A percentile compares a stretch with the other conserved stretches of the same genome.
These are phyloP conservation scores for Dendrobium nobile DNA, from an alignment of 106 monocot genomes.

Conservation along the genomic window DNA sequence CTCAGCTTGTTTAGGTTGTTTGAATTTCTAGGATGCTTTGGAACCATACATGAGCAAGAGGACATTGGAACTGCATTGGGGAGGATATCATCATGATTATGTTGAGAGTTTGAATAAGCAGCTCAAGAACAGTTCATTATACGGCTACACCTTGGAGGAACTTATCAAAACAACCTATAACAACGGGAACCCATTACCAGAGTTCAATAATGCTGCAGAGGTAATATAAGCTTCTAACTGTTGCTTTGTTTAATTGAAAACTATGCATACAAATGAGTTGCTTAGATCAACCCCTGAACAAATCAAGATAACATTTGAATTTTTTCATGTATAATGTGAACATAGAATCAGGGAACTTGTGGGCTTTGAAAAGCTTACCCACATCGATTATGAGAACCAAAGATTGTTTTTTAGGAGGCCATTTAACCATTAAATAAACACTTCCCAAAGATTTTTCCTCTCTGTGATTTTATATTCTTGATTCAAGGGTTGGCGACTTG, in stretches of 20 bases:
- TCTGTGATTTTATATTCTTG: no score
- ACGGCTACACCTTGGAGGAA: constrained; percentile 85
- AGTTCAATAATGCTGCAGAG: constrained; percentile 87
- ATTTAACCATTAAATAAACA: background rate
- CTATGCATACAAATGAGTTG: background rate
- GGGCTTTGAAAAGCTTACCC: no score
- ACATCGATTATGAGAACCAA: no score
- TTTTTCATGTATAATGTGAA: background rate
- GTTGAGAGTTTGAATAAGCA: constrained; percentile 86
- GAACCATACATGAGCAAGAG: constrained; percentile 93
- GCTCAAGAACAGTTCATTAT: constrained; percentile 57
- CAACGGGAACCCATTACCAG: constrained; percentile 93
- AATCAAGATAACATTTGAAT: background rate
- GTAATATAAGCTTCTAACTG: constrained; percentile 17
- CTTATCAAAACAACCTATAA: constrained; percentile 77
- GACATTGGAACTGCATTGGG: constrained; percentile 88
- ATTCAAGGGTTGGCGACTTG: no score
- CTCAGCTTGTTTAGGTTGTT: background rate
- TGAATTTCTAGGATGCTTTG: constrained; percentile 60
- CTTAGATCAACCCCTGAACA: background rate
- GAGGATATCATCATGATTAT: constrained; percentile 61
- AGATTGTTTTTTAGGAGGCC: background rate
- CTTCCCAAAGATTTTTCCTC: background rate
- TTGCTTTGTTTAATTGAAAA: background rate
- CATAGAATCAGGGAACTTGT: background rate